Conservation (phyloP, 2,329 filamentous ascomycete species). For the Ophiocordyceps polyrhachis-furcata region DNA sequence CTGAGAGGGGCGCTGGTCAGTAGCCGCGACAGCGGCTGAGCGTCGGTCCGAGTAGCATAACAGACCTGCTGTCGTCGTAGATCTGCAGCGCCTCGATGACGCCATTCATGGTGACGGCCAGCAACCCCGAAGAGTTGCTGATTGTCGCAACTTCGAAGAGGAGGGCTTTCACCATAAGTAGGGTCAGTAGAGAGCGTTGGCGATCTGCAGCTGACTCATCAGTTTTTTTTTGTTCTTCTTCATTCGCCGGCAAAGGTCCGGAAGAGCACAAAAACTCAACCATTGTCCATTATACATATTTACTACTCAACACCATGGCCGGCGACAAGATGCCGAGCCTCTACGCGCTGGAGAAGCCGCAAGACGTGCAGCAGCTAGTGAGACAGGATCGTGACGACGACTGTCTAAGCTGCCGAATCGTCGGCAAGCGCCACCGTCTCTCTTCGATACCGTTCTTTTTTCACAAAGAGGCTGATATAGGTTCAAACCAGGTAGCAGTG, state of each 20-base stretch:
- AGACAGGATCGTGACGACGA: slow-evolving; percentile 40
- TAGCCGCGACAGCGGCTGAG: not conserved
- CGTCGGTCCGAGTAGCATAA: not conserved
- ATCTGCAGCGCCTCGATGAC: slow-evolving; percentile 92
- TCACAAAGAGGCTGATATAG: not conserved
- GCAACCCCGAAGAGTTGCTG: slow-evolving; percentile 6
- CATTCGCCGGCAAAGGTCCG: not conserved
- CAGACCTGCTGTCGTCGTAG: slow-evolving; percentile 86
- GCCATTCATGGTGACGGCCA: slow-evolving; percentile 48
- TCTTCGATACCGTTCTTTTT: not conserved
- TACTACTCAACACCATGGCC: slow-evolving; percentile 9
- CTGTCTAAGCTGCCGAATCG: slow-evolving; percentile 51
- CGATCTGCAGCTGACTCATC: too few relatives aligned
- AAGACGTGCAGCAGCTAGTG: slow-evolving; percentile 39
- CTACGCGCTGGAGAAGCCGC: slow-evolving; percentile 37
- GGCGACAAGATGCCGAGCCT: slow-evolving; percentile 27
- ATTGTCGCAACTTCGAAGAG: too few relatives aligned
- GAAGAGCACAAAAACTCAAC: not conserved
- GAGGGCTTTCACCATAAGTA: too few relatives aligned
- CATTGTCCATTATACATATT: not conserved
- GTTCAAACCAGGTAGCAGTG: slow-evolving; percentile 40
- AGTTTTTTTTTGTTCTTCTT: too few relatives aligned
- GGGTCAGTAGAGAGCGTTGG: too few relatives aligned
- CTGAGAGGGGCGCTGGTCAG: not conserved
- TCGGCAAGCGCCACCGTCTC: slow-evolving; percentile 32